Conservation (phyloP, 805 yeast species). For the Schizosaccharomyces cryophilus region DNA sequence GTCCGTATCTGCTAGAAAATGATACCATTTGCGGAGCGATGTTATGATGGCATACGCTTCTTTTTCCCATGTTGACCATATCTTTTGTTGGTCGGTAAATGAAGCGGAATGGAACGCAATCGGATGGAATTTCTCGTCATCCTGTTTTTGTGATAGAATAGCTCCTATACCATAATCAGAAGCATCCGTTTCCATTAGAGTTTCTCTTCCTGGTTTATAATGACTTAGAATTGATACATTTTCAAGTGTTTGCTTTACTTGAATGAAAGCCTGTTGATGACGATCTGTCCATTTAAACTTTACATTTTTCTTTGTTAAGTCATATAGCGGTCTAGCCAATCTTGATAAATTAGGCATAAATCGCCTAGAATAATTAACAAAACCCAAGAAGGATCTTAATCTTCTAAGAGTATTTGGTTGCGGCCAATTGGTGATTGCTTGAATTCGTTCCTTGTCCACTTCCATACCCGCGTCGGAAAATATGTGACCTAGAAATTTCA, state of each 20-base stretch:
- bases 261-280: not conserved
- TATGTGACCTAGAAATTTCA: slow-evolving; percentile 5
- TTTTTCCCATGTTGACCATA: slow-evolving; percentile 7
- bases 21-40: not conserved
- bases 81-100: not conserved
- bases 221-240: not conserved
- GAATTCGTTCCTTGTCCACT: not conserved
- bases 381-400: slow-evolving; percentile 2
- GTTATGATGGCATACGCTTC: not conserved
- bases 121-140: not conserved
- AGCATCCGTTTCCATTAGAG: slow-evolving; percentile 6
- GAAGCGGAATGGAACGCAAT: not conserved
- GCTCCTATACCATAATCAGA: slow-evolving; percentile 2
- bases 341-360: not conserved
- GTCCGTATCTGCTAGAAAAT: no score
- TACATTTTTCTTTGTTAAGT: not conserved
- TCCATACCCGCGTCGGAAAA: slow-evolving; percentile 2
- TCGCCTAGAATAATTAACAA: no score
- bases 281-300: not conserved
- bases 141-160: not conserved
- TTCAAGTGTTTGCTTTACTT: not conserved
- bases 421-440: slow-evolving; percentile 5
- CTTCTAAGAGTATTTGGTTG: slow-evolving; percentile 3
- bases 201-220: not conserved
- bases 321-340: not conserved